These are phyloP conservation scores for Aciculosporium take DNA, from an alignment of 2,329 filamentous ascomycete species.

Conservation along the genomic window DNA sequence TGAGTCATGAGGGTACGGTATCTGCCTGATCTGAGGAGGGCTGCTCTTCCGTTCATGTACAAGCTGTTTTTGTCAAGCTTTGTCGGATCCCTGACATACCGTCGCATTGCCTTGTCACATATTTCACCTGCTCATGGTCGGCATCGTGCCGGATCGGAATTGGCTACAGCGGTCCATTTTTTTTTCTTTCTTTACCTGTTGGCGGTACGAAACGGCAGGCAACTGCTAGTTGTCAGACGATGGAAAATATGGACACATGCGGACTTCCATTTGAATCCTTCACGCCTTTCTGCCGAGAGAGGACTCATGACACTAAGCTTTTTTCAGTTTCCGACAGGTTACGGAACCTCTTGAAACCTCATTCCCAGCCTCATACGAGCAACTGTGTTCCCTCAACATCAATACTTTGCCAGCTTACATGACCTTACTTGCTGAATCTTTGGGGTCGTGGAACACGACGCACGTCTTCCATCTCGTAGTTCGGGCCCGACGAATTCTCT, in stretches of 20 bases:
- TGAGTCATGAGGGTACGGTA: conserved; percentile 1
- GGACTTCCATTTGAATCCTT: neutral
- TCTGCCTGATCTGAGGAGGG: neutral
- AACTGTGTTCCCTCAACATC: neutral
- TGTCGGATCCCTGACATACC: no score
- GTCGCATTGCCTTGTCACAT: no score
- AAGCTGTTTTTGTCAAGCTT: neutral
- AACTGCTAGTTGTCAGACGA: neutral
- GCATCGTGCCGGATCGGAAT: no score
- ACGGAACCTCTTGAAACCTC: neutral
- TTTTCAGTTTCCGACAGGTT: neutral
- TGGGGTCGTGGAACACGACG: neutral
- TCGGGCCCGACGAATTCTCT: neutral
- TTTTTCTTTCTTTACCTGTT: no score
- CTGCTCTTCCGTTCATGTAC: neutral
- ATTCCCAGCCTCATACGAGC: conserved; percentile 1
- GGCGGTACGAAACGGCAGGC: neutral
- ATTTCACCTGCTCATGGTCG: no score
- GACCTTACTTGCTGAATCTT: neutral
- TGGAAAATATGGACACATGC: neutral
- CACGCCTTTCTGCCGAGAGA: neutral
- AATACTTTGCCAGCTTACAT: neutral
- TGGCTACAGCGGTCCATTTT: no score
- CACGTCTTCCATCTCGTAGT: neutral
- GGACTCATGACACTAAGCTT: neutral